Evolutionary conservation across 345 rosid genomes (phyloP).

Genomic region (Eucalyptus decipiens): DNA sequence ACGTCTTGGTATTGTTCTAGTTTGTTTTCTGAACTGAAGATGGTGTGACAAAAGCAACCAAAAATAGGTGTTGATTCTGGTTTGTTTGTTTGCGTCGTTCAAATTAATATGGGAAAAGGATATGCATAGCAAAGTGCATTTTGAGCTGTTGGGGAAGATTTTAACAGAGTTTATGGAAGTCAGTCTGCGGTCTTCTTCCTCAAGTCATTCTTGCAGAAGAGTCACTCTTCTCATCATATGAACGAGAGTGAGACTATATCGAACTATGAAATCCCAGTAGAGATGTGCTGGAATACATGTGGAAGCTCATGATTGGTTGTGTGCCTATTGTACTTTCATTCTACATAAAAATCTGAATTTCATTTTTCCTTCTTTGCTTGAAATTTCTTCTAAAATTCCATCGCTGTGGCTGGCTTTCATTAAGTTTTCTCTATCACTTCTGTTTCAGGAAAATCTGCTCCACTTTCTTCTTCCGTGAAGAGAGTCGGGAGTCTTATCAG

Average conservation of each 20-base stretch:
- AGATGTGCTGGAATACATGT: background rate
- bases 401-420: background rate
- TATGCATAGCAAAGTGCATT: background rate
- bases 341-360: background rate
- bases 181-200: background rate
- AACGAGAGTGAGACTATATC: background rate
- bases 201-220: background rate
- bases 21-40: background rate
- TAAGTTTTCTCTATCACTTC: background rate
- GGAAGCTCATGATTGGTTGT: background rate
- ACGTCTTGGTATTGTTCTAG: background rate
- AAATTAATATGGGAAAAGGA: background rate
- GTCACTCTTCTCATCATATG: background rate
- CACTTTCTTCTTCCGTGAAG: constrained; percentile 36
- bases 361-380: background rate
- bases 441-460: constrained; percentile 52
- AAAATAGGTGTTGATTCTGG: background rate
- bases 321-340: background rate
- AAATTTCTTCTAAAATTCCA: background rate
- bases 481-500: constrained; percentile 51
- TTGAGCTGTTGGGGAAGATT: background rate
- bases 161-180: background rate
- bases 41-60: background rate
- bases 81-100: background rate
- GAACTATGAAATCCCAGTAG: background rate